Evolutionary conservation across 2,329 filamentous ascomycete genomes (phyloP).

Genomic region (Balansia obtecta): DNA sequence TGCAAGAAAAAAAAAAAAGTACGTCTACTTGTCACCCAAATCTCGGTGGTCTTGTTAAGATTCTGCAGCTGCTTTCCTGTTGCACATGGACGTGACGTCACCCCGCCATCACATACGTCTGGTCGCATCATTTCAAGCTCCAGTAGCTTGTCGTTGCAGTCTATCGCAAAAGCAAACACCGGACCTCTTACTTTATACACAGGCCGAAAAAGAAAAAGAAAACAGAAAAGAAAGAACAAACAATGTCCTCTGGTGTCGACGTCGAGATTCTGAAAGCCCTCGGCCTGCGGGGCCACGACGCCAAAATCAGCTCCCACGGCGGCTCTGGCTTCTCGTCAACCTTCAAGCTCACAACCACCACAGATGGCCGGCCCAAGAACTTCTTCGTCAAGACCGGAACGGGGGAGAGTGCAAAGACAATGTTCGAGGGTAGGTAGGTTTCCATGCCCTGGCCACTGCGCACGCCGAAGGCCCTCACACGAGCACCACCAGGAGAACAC

Average conservation of each 20-base stretch:
- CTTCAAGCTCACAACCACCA: slow-evolving; percentile 38
- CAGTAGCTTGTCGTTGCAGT: no score
- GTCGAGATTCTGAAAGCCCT: slow-evolving; percentile 49
- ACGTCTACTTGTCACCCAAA: no score
- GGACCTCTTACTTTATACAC: neutral
- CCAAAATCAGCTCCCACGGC: slow-evolving; percentile 47
- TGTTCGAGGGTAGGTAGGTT: slow-evolving; percentile 59
- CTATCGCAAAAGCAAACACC: no score
- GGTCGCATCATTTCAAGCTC: no score
- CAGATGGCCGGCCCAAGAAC: slow-evolving; percentile 35
- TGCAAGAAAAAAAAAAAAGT: no score
- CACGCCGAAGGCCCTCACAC: neutral
- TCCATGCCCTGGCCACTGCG: neutral
- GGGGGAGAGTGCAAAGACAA: slow-evolving; percentile 45
- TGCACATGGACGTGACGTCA: slow-evolving; percentile 1
- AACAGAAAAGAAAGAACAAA: no score
- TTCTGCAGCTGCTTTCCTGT: no score
- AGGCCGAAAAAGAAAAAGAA: neutral
- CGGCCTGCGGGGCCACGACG: slow-evolving; percentile 38
- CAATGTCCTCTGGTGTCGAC: slow-evolving; percentile 43
- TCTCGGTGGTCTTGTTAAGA: no score
- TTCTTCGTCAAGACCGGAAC: slow-evolving; percentile 65
- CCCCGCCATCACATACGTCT: neutral
- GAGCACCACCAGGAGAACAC: slow-evolving; percentile 51
- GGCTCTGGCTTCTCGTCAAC: slow-evolving; percentile 59